Conservation (phyloP, 805 yeast species). For the Zygotorulaspora chibaensis region DNA sequence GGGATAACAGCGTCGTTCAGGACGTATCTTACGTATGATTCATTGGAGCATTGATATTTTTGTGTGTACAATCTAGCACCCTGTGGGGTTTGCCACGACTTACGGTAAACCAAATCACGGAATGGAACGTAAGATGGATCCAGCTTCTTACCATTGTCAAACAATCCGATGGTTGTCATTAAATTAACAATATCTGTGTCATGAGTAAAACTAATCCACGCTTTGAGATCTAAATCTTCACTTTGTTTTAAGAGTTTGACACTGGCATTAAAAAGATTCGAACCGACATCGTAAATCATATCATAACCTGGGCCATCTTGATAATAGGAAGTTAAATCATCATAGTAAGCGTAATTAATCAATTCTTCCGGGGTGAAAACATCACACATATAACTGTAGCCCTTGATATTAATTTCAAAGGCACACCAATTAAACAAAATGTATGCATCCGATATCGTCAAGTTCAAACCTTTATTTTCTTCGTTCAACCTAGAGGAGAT, state of each 20-base stretch:
- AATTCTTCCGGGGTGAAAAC: slow-evolving; percentile 66
- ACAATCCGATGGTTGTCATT: slow-evolving; percentile 60
- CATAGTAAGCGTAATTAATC: slow-evolving; percentile 54
- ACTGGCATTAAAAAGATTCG: slow-evolving; percentile 51
- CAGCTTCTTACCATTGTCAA: slow-evolving; percentile 36
- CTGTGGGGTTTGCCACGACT: slow-evolving; percentile 51
- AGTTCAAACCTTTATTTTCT: slow-evolving; percentile 50
- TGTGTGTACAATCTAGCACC: slow-evolving; percentile 52
- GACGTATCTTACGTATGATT: slow-evolving; percentile 44
- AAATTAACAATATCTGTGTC: slow-evolving; percentile 63
- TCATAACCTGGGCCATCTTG: slow-evolving; percentile 61
- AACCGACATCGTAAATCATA: slow-evolving; percentile 54
- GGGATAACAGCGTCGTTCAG: slow-evolving; percentile 55
- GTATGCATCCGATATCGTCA: slow-evolving; percentile 50
- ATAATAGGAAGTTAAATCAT: slow-evolving; percentile 58
- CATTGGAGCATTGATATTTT: slow-evolving; percentile 41
- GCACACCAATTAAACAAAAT: slow-evolving; percentile 62
- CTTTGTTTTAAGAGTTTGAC: slow-evolving; percentile 48
- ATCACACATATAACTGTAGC: slow-evolving; percentile 61
- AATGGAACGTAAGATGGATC: slow-evolving; percentile 44
- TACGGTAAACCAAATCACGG: slow-evolving; percentile 43
- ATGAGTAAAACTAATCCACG: slow-evolving; percentile 71
- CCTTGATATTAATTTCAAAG: slow-evolving; percentile 66
- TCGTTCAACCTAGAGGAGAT: slow-evolving; percentile 57
- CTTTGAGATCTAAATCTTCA: slow-evolving; percentile 45